Evolutionary conservation across 192 early-diverging fungal genomes (phyloP).

Genomic region (Coemansia sp.): DNA sequence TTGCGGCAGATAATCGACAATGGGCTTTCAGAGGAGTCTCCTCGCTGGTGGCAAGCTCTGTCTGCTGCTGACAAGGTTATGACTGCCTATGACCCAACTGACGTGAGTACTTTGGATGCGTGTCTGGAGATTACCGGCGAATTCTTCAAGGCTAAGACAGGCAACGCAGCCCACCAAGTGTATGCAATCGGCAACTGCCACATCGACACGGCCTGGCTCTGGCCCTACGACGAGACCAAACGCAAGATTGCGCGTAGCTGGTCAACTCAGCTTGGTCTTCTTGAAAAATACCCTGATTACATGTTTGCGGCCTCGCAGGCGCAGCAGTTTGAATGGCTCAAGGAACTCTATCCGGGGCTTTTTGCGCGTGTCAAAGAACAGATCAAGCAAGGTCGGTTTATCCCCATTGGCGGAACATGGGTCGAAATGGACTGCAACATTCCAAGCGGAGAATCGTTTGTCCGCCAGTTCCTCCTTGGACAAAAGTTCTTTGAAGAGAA

Average conservation of each 20-base stretch:
- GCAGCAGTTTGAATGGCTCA: slow-evolving; percentile 95
- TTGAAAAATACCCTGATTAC: slow-evolving; percentile 88
- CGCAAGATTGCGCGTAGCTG: slow-evolving; percentile 88
- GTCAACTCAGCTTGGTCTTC: slow-evolving; percentile 74
- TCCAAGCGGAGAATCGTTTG: slow-evolving; percentile 92
- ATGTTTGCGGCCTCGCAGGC: slow-evolving; percentile 94
- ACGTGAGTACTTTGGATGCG: slow-evolving; percentile 40
- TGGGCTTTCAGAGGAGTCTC: slow-evolving; percentile 66
- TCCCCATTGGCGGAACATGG: slow-evolving; percentile 95
- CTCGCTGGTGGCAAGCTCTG: slow-evolving; percentile 78
- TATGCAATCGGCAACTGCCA: slow-evolving; percentile 94
- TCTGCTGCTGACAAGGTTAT: slow-evolving; percentile 77
- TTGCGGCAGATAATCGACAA: slow-evolving; percentile 70
- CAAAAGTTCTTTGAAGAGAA: slow-evolving; percentile 84
- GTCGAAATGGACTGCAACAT: slow-evolving; percentile 99
- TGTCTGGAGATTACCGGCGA: slow-evolving; percentile 51
- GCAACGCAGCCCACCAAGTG: slow-evolving; percentile 66
- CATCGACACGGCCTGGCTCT: slow-evolving; percentile 91
- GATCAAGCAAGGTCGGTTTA: slow-evolving; percentile 73
- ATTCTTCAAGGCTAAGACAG: slow-evolving; percentile 70
- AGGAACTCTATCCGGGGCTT: slow-evolving; percentile 77
- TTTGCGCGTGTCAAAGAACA: slow-evolving; percentile 75
- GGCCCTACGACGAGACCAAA: slow-evolving; percentile 98
- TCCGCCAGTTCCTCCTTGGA: slow-evolving; percentile 91
- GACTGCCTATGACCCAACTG: slow-evolving; percentile 61